Conservation (phyloP, 805 yeast species). For the Kuraishia borneana region DNA sequence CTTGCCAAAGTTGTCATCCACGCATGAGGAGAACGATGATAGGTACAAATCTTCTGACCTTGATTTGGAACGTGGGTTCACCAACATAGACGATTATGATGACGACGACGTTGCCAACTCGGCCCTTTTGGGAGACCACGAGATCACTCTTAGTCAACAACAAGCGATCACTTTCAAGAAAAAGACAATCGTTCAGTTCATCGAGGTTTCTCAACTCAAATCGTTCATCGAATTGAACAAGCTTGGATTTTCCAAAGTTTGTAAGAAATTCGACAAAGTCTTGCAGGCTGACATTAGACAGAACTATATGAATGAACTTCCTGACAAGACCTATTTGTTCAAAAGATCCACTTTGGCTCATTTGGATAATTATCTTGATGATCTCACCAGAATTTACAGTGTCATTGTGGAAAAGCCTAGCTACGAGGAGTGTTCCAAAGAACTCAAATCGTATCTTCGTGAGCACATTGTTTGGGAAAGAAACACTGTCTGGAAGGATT, state of each 20-base stretch:
- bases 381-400: conserved; percentile 16
- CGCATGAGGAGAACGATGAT: neutral
- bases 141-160: conserved; percentile 38
- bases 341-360: conserved; percentile 12
- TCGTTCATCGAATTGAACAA: conserved; percentile 39
- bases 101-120: conserved; percentile 26
- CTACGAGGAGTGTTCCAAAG: conserved; percentile 33
- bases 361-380: conserved; percentile 18
- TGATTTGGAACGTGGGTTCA: neutral
- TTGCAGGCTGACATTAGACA: conserved; percentile 30
- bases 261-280: conserved; percentile 42
- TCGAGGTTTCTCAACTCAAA: conserved; percentile 35
- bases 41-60: conserved; percentile 2
- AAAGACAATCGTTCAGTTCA: conserved; percentile 29
- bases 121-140: conserved; percentile 37
- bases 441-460: conserved; percentile 43
- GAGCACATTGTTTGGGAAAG: conserved; percentile 48
- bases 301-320: conserved; percentile 21
- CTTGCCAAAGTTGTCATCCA: too few relatives aligned
- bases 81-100: conserved; percentile 19
- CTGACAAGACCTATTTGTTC: conserved; percentile 25
- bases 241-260: conserved; percentile 41
- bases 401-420: conserved; percentile 14
- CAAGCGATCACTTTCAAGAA: conserved; percentile 35
- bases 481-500: conserved; percentile 45